These are phyloP conservation scores for Talaromyces wortmannii DNA, from an alignment of 495 filamentous ascomycete genomes.

Conservation along the genomic window DNA sequence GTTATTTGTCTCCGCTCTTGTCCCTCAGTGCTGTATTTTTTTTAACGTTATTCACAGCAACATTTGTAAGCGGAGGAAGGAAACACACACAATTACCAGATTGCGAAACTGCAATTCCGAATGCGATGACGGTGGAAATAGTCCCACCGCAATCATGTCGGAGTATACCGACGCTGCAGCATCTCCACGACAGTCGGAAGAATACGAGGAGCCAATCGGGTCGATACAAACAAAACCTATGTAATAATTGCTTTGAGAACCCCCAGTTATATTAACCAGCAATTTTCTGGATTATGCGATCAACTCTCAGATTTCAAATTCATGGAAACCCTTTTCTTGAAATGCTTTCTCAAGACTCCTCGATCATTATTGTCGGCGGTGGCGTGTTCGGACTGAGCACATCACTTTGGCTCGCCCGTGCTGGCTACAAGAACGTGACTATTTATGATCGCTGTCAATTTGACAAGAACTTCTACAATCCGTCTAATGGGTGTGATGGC, in stretches of 20 bases:
- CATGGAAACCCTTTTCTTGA: neutral
- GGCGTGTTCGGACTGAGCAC: neutral
- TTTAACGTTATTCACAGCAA: too few species aligned
- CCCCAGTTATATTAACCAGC: neutral
- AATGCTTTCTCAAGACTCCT: neutral
- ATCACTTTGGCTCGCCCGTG: neutral
- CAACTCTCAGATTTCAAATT: neutral
- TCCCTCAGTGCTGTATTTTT: too few species aligned
- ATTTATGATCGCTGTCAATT: neutral
- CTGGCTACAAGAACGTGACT: neutral
- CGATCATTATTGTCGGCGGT: neutral
- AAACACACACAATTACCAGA: too few species aligned
- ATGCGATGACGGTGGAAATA: too few species aligned
- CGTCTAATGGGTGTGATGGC: neutral
- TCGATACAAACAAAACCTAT: neutral
- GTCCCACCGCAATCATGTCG: neutral
- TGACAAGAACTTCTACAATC: neutral
- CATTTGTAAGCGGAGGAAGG: too few species aligned
- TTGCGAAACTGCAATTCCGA: too few species aligned
- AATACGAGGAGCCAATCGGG: neutral
- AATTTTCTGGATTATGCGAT: neutral
- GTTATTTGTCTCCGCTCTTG: too few species aligned
- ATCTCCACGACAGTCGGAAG: neutral
- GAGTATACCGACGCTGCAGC: neutral
- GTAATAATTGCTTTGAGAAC: neutral